Conservation (phyloP, 192 early-diverging fungal genomes). For the Backusella australiensis region DNA sequence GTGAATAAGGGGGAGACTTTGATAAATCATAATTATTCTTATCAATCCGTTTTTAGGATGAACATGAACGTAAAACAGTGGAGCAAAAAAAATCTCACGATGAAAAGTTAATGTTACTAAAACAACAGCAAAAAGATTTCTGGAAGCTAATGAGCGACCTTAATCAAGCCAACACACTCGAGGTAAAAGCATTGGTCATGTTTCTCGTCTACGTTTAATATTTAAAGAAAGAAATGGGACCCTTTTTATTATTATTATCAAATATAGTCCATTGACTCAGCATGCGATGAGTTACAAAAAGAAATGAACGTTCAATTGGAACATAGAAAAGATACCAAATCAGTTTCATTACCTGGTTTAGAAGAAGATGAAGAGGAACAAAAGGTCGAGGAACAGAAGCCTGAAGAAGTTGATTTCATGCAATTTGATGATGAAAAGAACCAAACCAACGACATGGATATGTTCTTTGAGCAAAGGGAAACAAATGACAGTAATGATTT, state of each 20-base stretch:
- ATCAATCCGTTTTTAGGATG: slow-evolving; percentile 22
- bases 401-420: background rate
- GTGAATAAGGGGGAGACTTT: background rate
- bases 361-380: background rate
- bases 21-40: background rate
- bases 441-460: background rate
- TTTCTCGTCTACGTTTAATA: background rate
- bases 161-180: slow-evolving; percentile 37
- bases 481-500: slow-evolving; percentile 14
- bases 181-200: slow-evolving; percentile 25
- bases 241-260: background rate
- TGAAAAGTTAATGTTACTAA: slow-evolving; percentile 40
- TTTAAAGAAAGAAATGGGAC: background rate
- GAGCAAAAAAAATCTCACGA: slow-evolving; percentile 32
- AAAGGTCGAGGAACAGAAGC: background rate
- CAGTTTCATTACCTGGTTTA: background rate
- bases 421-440: background rate
- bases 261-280: slow-evolving; percentile 12
- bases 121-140: slow-evolving; percentile 30
- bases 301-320: slow-evolving; percentile 18
- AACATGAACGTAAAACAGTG: slow-evolving; percentile 32
- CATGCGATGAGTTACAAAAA: background rate
- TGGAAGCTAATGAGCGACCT: slow-evolving; percentile 38
- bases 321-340: background rate
- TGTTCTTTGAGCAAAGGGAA: slow-evolving; percentile 17